Conservation (phyloP, 2,329 filamentous ascomycete genomes). For the Penicillium carneum region DNA sequence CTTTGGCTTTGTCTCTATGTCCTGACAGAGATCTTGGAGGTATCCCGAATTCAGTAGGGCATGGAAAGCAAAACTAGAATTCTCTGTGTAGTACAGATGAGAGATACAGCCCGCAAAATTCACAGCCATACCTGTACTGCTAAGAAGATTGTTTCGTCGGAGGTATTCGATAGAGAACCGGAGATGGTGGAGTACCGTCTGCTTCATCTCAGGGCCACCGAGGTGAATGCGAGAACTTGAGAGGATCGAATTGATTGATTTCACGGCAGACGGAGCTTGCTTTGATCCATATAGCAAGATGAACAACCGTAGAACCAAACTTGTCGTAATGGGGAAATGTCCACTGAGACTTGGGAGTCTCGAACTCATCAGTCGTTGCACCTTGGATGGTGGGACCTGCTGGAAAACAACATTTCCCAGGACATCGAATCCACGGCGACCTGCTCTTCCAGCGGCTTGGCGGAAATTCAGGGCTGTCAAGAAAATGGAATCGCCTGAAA, state of each 20-base stretch:
- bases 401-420: slow-evolving; percentile 84
- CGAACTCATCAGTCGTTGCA: slow-evolving; percentile 74
- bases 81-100: slow-evolving; percentile 79
- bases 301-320: slow-evolving; percentile 72
- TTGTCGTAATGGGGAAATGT: slow-evolving; percentile 79
- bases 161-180: slow-evolving; percentile 84
- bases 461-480: slow-evolving; percentile 78
- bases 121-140: slow-evolving; percentile 66
- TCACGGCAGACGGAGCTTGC: slow-evolving; percentile 66
- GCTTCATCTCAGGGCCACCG: slow-evolving; percentile 71
- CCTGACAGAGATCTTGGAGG: slow-evolving; percentile 69
- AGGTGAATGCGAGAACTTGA: slow-evolving; percentile 75
- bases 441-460: slow-evolving; percentile 78
- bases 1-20: slow-evolving; percentile 61
- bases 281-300: slow-evolving; percentile 71
- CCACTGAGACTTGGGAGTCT: slow-evolving; percentile 75
- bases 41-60: slow-evolving; percentile 74
- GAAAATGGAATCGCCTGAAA: slow-evolving; percentile 75
- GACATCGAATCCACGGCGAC: slow-evolving; percentile 79
- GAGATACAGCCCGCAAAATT: slow-evolving; percentile 75
- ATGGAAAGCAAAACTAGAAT: slow-evolving; percentile 78
- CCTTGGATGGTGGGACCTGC: slow-evolving; percentile 66
- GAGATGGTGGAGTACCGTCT: slow-evolving; percentile 76
- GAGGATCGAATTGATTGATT: slow-evolving; percentile 70
- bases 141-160: slow-evolving; percentile 71